Base-by-base conservation (phyloP, 2,329 filamentous ascomycete genomes). In the Colletotrichum liriopes region DNA sequence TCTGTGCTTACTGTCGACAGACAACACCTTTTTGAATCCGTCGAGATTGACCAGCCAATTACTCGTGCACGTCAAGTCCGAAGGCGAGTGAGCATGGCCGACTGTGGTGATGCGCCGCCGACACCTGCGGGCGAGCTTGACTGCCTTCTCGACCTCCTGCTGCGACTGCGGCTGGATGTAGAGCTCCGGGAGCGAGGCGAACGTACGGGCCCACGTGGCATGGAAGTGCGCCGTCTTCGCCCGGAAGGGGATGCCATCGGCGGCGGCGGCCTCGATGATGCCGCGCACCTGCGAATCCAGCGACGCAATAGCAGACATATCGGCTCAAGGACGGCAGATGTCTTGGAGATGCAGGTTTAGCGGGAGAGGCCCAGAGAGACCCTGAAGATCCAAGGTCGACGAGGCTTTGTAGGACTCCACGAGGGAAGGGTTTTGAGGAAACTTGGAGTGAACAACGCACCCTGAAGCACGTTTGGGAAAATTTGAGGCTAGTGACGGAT, bases 31-130 rank as follows among this genome's bases (percentile, higher is more conserved):
- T 78, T 90, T 91, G 83, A 94, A 94, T 74, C 93, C 88, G 85
- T 99, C 96, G 73, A 99, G 90, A 81, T 98, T 98, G 76, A 98
- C 86, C 79, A 98, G 91, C 96, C 96, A 99, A 74, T 93, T 94
- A 20, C 94, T 96, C 7, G 95, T 97, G 84, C 94, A 97, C 7
- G 96, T 98, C 55, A 99, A 84, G 78, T 96, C 93, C 74, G 93
- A 97, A 11, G 96, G 96, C 67, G 95, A 98, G 84, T 99, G 96
- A 67, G 92, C 94, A 77, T 93, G 96, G 73, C 96, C 96, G 18
- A 95, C 93, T 5, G 93, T 93, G 47, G 95, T 93, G 72, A 99
- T 85, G 73, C 95, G 92, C 52, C 94, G 92, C 52, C 95, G 91
- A 82, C 94, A 96, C 83, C 87, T 89, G 71, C 93, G 92, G 11